Evolutionary conservation across 1,284 basidiomycete genomes (phyloP).

Genomic region (Lentinula novae-zelandiae): DNA sequence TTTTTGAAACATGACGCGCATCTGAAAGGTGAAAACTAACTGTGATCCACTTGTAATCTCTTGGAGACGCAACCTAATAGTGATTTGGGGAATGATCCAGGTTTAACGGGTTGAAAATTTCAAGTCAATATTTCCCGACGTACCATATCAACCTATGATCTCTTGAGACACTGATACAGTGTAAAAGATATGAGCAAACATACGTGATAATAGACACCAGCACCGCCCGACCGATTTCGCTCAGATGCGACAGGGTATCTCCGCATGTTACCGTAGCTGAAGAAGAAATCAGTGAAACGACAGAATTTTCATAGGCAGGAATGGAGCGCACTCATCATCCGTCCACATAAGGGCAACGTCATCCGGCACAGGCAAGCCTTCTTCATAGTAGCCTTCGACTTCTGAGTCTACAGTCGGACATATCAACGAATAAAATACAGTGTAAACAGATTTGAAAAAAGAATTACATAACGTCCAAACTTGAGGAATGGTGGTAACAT

Average conservation of each 20-base stretch:
- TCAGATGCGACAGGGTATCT: slow-evolving; percentile 50
- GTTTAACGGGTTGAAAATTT: neutral
- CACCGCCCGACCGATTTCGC: slow-evolving; percentile 56
- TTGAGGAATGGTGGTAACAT: slow-evolving; percentile 55
- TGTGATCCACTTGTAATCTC: slow-evolving; percentile 62
- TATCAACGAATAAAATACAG: neutral
- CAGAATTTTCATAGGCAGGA: neutral
- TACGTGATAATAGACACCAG: slow-evolving; percentile 69
- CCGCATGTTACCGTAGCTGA: slow-evolving; percentile 57
- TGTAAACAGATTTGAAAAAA: neutral
- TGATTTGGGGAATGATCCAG: neutral
- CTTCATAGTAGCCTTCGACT: slow-evolving; percentile 65
- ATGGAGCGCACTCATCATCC: slow-evolving; percentile 51
- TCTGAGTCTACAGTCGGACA: slow-evolving; percentile 45
- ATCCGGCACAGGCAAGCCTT: slow-evolving; percentile 52
- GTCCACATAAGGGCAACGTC: slow-evolving; percentile 58
- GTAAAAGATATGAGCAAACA: slow-evolving; percentile 15
- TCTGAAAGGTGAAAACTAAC: slow-evolving; percentile 25
- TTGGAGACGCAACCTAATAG: slow-evolving; percentile 45
- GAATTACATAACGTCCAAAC: slow-evolving; percentile 60
- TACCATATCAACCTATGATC: slow-evolving; percentile 33
- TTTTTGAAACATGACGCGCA: neutral
- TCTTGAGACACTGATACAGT: neutral
- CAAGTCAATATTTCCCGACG: slow-evolving; percentile 29
- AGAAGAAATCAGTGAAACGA: neutral